phyloP scores from a whole-genome alignment of 495 filamentous ascomycete genomes.

The Neurospora intermedia region DNA sequence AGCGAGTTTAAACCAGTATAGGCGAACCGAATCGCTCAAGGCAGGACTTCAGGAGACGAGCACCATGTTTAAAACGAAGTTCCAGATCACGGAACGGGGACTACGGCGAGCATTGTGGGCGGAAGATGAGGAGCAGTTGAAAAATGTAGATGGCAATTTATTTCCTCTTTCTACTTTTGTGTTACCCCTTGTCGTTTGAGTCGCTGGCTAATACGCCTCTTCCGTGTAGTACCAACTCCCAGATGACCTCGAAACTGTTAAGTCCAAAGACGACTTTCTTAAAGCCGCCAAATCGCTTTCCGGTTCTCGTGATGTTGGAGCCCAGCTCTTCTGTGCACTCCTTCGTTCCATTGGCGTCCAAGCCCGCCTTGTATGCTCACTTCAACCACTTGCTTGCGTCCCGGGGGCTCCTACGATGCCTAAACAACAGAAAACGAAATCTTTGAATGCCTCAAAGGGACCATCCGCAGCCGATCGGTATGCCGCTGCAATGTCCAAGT shows the following conservation, averaged over 20 bases:
- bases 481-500: conserved; percentile 22
- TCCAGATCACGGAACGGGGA: conserved; percentile 58
- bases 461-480: conserved; percentile 13
- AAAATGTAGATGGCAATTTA: conserved; percentile 34
- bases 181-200: not conserved
- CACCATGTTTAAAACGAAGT: conserved; percentile 55
- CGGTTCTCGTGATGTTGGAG: conserved; percentile 82
- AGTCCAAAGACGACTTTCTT: conserved; percentile 60
- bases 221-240: conserved; percentile 37
- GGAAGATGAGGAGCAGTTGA: conserved; percentile 47
- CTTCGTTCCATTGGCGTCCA: conserved; percentile 68
- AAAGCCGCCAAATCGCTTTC: conserved; percentile 50
- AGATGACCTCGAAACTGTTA: conserved; percentile 38
- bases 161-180: not conserved
- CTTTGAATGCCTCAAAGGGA: conserved; percentile 14
- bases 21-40: conserved; percentile 59
- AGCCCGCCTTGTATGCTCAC: conserved; percentile 83
- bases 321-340: conserved; percentile 81
- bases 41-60: conserved; percentile 63
- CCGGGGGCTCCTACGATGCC: conserved; percentile 39
- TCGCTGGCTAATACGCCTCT: conserved; percentile 13
- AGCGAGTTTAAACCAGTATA: conserved; percentile 54
- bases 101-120: conserved; percentile 63
- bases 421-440: conserved; percentile 30
- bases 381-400: conserved; percentile 71